Percentiles rank a stretch among this genome's conserved stretches.
These are phyloP conservation scores for Phytophthora pistaciae DNA, from an alignment of 352 stramenopile species.

Conservation along the genomic window DNA sequence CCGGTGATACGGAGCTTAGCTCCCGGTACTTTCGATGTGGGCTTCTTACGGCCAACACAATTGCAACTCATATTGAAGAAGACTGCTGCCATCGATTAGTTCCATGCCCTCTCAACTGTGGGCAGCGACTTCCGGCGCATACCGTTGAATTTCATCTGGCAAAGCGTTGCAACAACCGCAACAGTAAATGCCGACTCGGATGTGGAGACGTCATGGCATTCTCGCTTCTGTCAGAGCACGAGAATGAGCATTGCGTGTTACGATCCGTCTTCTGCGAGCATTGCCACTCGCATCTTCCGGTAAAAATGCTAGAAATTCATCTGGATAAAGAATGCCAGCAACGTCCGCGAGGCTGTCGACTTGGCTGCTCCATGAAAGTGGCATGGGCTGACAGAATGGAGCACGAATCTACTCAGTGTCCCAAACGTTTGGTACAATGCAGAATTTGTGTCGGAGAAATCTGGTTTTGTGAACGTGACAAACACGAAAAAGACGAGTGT, in stretches of 20 bases:
- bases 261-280: slow-evolving; percentile 62
- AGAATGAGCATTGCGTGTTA: slow-evolving; percentile 52
- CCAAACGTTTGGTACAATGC: slow-evolving; percentile 76
- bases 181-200: slow-evolving; percentile 61
- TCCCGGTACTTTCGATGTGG: slow-evolving; percentile 27
- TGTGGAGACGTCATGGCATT: slow-evolving; percentile 63
- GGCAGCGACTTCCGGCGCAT: slow-evolving; percentile 58
- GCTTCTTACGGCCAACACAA: slow-evolving; percentile 2
- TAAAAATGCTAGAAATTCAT: slow-evolving; percentile 44
- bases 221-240: slow-evolving; percentile 56
- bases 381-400: slow-evolving; percentile 21
- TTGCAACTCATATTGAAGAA: slow-evolving; percentile 35
- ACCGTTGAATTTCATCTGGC: slow-evolving; percentile 48
- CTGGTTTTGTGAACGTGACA: slow-evolving; percentile 54
- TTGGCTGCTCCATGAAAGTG: slow-evolving; percentile 52
- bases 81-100: slow-evolving; percentile 64
- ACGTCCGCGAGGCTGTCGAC: slow-evolving; percentile 54
- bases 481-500: slow-evolving; percentile 58
- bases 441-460: slow-evolving; percentile 50
- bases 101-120: slow-evolving; percentile 69
- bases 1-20: neutral
- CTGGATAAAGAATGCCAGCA: slow-evolving; percentile 44
- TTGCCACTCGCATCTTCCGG: slow-evolving; percentile 48
- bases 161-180: slow-evolving; percentile 73
- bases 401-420: slow-evolving; percentile 58